A percentile compares a stretch with the other conserved stretches of the same genome.
These are phyloP conservation scores for Penicillium sp. DNA, from an alignment of 2,329 filamentous ascomycete species.

Conservation along the genomic window DNA sequence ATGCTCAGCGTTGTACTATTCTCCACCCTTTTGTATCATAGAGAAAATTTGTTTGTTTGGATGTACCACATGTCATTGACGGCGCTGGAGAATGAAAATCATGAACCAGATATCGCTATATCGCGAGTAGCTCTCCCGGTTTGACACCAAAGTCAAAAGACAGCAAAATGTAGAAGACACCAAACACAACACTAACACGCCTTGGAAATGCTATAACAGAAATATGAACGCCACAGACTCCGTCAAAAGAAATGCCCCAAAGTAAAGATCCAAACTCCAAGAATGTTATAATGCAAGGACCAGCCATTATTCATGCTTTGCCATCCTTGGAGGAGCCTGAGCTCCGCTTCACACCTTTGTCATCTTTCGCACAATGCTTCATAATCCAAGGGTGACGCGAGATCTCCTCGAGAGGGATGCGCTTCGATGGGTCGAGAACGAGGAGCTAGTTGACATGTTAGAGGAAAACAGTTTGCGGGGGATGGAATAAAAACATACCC, in stretches of 20 bases:
- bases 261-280: constrained; percentile 20
- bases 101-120: constrained; percentile 20
- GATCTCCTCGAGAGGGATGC: constrained; percentile 85
- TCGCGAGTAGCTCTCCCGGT: constrained; percentile 14
- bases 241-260: constrained; percentile 10
- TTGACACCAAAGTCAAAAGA: constrained; percentile 11
- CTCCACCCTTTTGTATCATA: constrained; percentile 21
- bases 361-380: constrained; percentile 77
- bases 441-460: constrained; percentile 62
- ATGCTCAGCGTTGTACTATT: constrained; percentile 2
- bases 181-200: constrained; percentile 9
- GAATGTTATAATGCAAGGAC: constrained; percentile 15
- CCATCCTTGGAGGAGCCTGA: constrained; percentile 41
- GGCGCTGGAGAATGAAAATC: constrained; percentile 17
- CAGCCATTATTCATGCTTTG: constrained; percentile 28
- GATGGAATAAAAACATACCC: constrained; percentile 52
- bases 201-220: constrained; percentile 16
- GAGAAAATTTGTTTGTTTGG: constrained; percentile 10
- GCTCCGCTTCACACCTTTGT: constrained; percentile 46
- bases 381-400: constrained; percentile 93
- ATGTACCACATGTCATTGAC: constrained; percentile 28
- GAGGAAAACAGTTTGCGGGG: not conserved
- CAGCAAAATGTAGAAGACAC: too few species aligned
- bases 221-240: constrained; percentile 15
- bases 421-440: constrained; percentile 89